These are phyloP conservation scores for Baorangia bicolor DNA, from an alignment of 768 basidiomycete species.

Conservation along the genomic window DNA sequence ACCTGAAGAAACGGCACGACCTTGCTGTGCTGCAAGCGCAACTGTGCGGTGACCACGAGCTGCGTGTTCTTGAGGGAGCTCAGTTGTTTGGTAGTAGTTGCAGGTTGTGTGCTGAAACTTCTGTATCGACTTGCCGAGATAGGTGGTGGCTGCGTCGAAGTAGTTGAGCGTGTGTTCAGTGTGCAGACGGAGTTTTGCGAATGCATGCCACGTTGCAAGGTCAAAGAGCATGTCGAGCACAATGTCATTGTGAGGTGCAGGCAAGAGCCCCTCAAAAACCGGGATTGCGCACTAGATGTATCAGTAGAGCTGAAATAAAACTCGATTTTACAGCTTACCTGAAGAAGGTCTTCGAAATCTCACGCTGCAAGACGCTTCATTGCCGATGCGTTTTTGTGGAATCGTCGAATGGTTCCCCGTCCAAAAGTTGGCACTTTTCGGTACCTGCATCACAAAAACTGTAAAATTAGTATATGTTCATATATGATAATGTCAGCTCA, in stretches of 20 bases:
- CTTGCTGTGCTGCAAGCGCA: background rate
- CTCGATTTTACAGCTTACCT: constrained; percentile 15
- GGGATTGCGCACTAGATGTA: constrained; percentile 16
- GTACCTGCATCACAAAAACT: too few species aligned
- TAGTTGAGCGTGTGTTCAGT: constrained; percentile 9
- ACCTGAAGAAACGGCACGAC: too few species aligned
- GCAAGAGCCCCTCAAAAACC: constrained; percentile 13
- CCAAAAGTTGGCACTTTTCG: constrained; percentile 35
- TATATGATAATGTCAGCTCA: too few species aligned
- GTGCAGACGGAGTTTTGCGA: constrained; percentile 16
- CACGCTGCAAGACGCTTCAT: constrained; percentile 36
- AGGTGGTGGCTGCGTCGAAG: constrained; percentile 3
- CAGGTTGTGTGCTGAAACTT: constrained; percentile 26
- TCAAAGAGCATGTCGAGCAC: constrained; percentile 18
- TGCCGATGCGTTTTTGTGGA: constrained; percentile 33
- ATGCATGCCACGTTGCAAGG: constrained; percentile 19
- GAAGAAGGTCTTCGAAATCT: constrained; percentile 41
- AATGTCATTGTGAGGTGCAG: constrained; percentile 3
- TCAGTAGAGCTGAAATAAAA: too few species aligned
- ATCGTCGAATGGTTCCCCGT: constrained; percentile 29
- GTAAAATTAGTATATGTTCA: too few species aligned
- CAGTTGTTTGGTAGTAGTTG: constrained; percentile 20
- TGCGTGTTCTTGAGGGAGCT: constrained; percentile 14
- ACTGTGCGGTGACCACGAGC: background rate
- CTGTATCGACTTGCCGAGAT: constrained; percentile 15